Evolutionary conservation across 306 rosid genomes (phyloP).

Genomic region (Rosa lucieae): DNA sequence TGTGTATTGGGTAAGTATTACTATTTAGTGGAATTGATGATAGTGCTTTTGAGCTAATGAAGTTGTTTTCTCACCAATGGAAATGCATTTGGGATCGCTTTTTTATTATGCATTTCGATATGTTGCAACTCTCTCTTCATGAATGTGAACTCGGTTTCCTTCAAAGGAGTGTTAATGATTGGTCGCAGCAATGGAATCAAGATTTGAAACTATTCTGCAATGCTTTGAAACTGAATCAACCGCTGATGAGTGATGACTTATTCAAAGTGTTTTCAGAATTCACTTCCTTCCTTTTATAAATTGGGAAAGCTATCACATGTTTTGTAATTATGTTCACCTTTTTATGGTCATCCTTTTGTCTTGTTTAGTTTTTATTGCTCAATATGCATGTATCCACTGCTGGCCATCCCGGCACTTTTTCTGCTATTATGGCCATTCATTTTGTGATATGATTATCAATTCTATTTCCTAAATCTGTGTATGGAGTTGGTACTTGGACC

Average conservation of each 20-base stretch:
- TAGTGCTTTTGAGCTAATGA: not conserved
- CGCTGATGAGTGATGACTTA: not conserved
- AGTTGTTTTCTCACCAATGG: not conserved
- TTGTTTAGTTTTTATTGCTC: no score
- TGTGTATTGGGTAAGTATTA: not conserved
- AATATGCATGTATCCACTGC: not conserved
- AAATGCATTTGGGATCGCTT: not conserved
- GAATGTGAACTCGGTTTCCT: not conserved
- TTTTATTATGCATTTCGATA: not conserved
- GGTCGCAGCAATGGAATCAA: not conserved
- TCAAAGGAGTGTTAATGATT: not conserved
- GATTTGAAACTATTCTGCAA: not conserved
- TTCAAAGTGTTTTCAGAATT: not conserved
- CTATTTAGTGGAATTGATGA: not conserved
- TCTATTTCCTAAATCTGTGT: no score
- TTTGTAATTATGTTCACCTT: no score
- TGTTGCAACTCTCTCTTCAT: not conserved
- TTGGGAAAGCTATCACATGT: not conserved
- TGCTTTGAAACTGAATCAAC: not conserved
- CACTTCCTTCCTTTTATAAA: not conserved
- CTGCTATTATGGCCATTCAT: not conserved
- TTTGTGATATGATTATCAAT: not conserved
- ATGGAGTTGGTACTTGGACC: not conserved
- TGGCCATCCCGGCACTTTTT: not conserved
- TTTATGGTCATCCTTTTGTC: not conserved